phyloP scores from a whole-genome alignment of 768 basidiomycete genomes.

The Cubamyces sp. region DNA sequence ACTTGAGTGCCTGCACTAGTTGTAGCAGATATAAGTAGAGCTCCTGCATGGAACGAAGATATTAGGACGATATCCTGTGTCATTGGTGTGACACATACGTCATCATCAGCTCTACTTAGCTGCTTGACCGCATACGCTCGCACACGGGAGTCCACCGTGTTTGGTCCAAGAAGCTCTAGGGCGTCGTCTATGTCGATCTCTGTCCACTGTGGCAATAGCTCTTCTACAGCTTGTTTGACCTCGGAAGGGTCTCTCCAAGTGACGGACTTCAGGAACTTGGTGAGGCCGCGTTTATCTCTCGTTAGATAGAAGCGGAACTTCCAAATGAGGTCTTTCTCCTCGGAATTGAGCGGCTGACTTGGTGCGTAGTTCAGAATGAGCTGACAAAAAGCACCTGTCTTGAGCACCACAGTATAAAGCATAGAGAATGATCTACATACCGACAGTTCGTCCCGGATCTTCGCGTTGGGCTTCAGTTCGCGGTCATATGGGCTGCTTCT shows the following conservation, averaged over 20 bases:
- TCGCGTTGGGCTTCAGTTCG: constrained; percentile 96
- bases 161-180: constrained; percentile 89
- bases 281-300: constrained; percentile 89
- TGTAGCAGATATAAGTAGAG: constrained; percentile 90
- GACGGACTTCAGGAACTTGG: constrained; percentile 97
- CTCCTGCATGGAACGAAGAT: constrained; percentile 60
- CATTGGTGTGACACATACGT: constrained; percentile 55
- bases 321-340: constrained; percentile 97
- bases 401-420: not conserved
- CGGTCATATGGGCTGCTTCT: constrained; percentile 93
- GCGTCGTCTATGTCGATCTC: constrained; percentile 98
- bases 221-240: constrained; percentile 97
- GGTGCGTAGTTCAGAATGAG: constrained; percentile 91
- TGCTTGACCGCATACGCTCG: constrained; percentile 93
- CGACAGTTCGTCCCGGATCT: constrained; percentile 89
- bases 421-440: constrained; percentile 48
- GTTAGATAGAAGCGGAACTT: constrained; percentile 98
- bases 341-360: constrained; percentile 80
- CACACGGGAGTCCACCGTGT: constrained; percentile 88
- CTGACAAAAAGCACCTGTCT: constrained; percentile 42
- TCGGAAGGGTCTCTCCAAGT: constrained; percentile 97
- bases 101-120: constrained; percentile 89
- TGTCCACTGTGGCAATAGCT: constrained; percentile 93
- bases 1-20: constrained; percentile 96
- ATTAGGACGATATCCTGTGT: no score